phyloP scores from a whole-genome alignment of 2,329 filamentous ascomycete species.

The Curvularia lunata region DNA sequence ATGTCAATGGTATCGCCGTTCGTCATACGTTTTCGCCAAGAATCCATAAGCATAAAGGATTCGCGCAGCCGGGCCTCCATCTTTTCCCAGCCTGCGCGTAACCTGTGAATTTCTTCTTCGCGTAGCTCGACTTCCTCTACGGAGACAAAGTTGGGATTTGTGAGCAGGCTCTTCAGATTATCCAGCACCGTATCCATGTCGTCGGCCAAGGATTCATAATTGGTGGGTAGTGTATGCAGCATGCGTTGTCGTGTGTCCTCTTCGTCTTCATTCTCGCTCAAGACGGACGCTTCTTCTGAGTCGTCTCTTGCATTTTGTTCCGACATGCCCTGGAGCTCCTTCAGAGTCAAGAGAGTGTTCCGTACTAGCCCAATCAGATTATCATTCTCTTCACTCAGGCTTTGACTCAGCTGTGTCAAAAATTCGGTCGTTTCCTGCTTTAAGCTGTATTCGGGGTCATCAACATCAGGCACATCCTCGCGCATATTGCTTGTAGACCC shows the following conservation, averaged over 20 bases:
- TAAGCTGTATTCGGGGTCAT: constrained; percentile 69
- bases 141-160: constrained; percentile 94
- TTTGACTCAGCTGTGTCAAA: constrained; percentile 80
- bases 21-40: constrained; percentile 85
- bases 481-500: constrained; percentile 53
- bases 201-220: constrained; percentile 70
- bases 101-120: constrained; percentile 84
- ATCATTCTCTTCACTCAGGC: constrained; percentile 91
- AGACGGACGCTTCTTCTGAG: constrained; percentile 34
- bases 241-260: constrained; percentile 44
- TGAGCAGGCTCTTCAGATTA: constrained; percentile 82
- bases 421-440: constrained; percentile 90
- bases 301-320: constrained; percentile 39
- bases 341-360: constrained; percentile 73
- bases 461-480: constrained; percentile 60
- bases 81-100: constrained; percentile 87
- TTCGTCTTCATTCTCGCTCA: constrained; percentile 45
- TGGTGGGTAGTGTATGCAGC: constrained; percentile 59
- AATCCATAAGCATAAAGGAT: constrained; percentile 86
- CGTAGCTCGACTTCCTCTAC: constrained; percentile 93
- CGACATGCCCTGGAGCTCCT: constrained; percentile 65
- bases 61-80: constrained; percentile 93
- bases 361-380: constrained; percentile 74
- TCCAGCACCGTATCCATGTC: constrained; percentile 80
- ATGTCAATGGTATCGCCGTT: constrained; percentile 70